Evolutionary conservation across 352 stramenopile species (phyloP).

Genomic region (Saprolegnia diclina): DNA sequence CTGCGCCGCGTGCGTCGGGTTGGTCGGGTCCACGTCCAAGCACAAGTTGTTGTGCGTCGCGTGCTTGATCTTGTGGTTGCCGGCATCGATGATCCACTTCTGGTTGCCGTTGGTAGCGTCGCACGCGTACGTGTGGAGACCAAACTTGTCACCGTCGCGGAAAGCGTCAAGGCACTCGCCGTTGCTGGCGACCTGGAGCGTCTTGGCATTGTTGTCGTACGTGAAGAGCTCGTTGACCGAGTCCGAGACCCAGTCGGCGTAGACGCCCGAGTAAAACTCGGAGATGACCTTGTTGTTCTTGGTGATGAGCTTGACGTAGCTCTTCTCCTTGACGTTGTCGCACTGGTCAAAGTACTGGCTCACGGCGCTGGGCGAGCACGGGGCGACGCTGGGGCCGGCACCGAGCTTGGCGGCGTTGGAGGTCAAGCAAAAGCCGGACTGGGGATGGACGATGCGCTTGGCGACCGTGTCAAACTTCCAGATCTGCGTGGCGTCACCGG

Average conservation of each 20-base stretch:
- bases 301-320: slow-evolving; percentile 17
- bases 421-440: not conserved
- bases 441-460: not conserved
- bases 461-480: not conserved
- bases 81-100: slow-evolving; percentile 52
- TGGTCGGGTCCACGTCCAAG: slow-evolving; percentile 41
- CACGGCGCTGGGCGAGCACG: not conserved
- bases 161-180: slow-evolving; percentile 31
- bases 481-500: not conserved
- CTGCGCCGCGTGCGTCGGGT: not conserved
- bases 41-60: slow-evolving; percentile 45
- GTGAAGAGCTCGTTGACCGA: slow-evolving; percentile 13
- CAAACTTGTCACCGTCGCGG: slow-evolving; percentile 5
- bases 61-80: slow-evolving; percentile 41
- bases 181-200: slow-evolving; percentile 16
- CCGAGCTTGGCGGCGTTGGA: not conserved
- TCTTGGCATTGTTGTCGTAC: slow-evolving; percentile 16
- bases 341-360: slow-evolving; percentile 10
- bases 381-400: not conserved
- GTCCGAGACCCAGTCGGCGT: slow-evolving; percentile 15
- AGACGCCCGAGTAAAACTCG: slow-evolving; percentile 8
- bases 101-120: slow-evolving; percentile 55
- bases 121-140: slow-evolving; percentile 51
- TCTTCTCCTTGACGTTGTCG: not conserved
- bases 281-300: slow-evolving; percentile 6